Percentiles rank a stretch among this genome's conserved stretches.
Evolutionary conservation across 2,329 filamentous ascomycete genomes (phyloP).

Genomic region (Aspergillus sp.): DNA sequence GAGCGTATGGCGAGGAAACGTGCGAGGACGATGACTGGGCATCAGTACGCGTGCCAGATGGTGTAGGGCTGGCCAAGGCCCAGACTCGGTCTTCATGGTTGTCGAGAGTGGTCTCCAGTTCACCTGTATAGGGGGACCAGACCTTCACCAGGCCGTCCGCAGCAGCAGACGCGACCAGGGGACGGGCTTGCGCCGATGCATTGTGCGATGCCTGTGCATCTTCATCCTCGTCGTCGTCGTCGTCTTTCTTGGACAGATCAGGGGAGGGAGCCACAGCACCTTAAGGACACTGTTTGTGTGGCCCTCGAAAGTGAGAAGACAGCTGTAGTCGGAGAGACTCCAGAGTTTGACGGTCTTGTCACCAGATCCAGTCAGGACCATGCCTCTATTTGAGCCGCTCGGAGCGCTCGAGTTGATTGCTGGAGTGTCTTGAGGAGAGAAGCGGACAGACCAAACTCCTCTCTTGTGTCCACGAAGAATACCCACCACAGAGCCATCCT

Average conservation of each 20-base stretch:
- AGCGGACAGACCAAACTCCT: constrained; percentile 93
- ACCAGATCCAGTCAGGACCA: constrained; percentile 84
- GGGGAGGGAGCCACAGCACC: constrained; percentile 74
- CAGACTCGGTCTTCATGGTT: constrained; percentile 96
- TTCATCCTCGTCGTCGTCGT: constrained; percentile 29
- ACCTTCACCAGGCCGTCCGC: constrained; percentile 95
- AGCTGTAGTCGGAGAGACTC: constrained; percentile 88
- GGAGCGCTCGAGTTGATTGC: constrained; percentile 68
- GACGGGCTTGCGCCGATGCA: constrained; percentile 27
- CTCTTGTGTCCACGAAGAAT: constrained; percentile 88
- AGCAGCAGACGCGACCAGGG: constrained; percentile 70
- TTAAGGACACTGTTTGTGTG: constrained; percentile 95
- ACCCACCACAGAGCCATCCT: constrained; percentile 85
- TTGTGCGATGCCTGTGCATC: constrained; percentile 23
- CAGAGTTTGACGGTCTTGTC: constrained; percentile 96
- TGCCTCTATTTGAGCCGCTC: constrained; percentile 68
- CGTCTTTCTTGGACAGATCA: constrained; percentile 29
- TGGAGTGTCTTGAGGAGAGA: constrained; percentile 75
- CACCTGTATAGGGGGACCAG: constrained; percentile 83
- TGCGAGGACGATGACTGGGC: constrained; percentile 24
- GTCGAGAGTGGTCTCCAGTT: constrained; percentile 83
- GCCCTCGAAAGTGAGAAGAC: constrained; percentile 88
- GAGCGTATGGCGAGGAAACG: constrained; percentile 53
- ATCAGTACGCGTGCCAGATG: constrained; percentile 28
- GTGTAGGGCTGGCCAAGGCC: constrained; percentile 68